Percentiles rank a stretch among this genome's conserved stretches.
Conservation (phyloP, 2,329 filamentous ascomycete species). For the Calonectria crousiana region DNA sequence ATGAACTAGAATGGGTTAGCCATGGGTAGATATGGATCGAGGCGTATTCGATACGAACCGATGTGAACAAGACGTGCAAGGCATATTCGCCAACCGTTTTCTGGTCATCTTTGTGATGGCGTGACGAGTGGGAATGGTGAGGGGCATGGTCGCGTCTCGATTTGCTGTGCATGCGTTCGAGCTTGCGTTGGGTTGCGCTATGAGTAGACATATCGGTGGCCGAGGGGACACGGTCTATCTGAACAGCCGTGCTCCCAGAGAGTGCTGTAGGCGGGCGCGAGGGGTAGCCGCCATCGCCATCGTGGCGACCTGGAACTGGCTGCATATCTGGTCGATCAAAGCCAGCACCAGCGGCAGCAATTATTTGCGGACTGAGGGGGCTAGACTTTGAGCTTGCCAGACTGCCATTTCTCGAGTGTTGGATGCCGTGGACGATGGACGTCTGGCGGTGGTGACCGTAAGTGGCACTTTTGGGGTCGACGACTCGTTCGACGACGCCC, state of each 20-base stretch:
- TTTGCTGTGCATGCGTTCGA: constrained; percentile 75
- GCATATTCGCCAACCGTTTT: constrained; percentile 99
- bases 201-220: constrained; percentile 58
- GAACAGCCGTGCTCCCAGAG: constrained; percentile 52
- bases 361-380: constrained; percentile 89
- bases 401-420: constrained; percentile 92
- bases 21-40: neutral
- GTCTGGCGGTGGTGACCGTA: constrained; percentile 96
- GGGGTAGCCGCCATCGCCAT: constrained; percentile 55
- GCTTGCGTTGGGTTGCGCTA: constrained; percentile 62
- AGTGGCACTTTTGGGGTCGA: constrained; percentile 65
- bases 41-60: constrained; percentile 64
- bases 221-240: constrained; percentile 61
- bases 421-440: constrained; percentile 95
- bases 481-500: constrained; percentile 62
- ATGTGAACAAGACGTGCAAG: constrained; percentile 94
- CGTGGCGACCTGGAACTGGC: constrained; percentile 57
- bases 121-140: constrained; percentile 82
- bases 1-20: constrained; percentile 74
- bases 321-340: constrained; percentile 67
- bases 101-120: constrained; percentile 78
- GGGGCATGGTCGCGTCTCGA: constrained; percentile 78
- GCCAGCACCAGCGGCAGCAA: constrained; percentile 74
- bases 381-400: constrained; percentile 83
- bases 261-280: constrained; percentile 62